Conservation (phyloP, 2,329 filamentous ascomycete genomes). For the Claviceps arundinis region DNA sequence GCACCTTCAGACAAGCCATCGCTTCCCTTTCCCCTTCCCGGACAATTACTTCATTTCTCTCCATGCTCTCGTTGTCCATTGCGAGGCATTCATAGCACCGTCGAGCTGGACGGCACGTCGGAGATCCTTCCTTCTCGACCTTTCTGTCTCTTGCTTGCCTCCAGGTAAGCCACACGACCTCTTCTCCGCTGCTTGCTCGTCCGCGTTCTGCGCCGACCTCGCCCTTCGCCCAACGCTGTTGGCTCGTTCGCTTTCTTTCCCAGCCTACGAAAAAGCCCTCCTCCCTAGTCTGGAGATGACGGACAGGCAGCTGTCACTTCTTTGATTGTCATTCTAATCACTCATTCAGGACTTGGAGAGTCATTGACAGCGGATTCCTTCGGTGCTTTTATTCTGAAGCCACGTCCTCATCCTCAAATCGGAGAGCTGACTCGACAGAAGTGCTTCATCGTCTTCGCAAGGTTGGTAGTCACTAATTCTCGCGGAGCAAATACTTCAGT, state of each 20-base stretch:
- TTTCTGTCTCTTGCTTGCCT: slow-evolving; percentile 14
- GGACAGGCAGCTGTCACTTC: neutral
- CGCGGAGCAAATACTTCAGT: neutral
- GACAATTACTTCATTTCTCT: slow-evolving; percentile 10
- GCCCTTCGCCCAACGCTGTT: slow-evolving; percentile 1
- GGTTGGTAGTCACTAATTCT: slow-evolving; percentile 8
- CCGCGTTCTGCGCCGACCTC: slow-evolving; percentile 5
- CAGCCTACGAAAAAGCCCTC: neutral
- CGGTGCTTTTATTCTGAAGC: slow-evolving; percentile 2
- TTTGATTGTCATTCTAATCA: slow-evolving; percentile 3
- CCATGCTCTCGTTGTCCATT: slow-evolving; percentile 25
- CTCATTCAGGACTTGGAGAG: slow-evolving; percentile 6
- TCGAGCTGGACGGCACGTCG: slow-evolving; percentile 23
- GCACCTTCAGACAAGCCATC: slow-evolving; percentile 15
- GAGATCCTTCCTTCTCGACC: slow-evolving; percentile 13
- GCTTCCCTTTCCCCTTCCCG: slow-evolving; percentile 10
- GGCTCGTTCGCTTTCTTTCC: slow-evolving; percentile 7
- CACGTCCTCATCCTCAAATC: neutral
- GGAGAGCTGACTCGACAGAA: slow-evolving; percentile 7
- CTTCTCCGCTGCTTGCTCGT: slow-evolving; percentile 4
- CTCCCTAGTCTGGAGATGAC: neutral
- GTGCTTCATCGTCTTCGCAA: slow-evolving; percentile 8
- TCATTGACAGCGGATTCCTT: slow-evolving; percentile 6
- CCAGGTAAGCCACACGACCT: slow-evolving; percentile 17
- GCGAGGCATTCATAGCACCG: slow-evolving; percentile 25